A percentile compares a stretch with the other conserved stretches of the same genome.
Evolutionary conservation across 257 asterid genomes (phyloP).

Genomic region (Nicotiana knightiana): DNA sequence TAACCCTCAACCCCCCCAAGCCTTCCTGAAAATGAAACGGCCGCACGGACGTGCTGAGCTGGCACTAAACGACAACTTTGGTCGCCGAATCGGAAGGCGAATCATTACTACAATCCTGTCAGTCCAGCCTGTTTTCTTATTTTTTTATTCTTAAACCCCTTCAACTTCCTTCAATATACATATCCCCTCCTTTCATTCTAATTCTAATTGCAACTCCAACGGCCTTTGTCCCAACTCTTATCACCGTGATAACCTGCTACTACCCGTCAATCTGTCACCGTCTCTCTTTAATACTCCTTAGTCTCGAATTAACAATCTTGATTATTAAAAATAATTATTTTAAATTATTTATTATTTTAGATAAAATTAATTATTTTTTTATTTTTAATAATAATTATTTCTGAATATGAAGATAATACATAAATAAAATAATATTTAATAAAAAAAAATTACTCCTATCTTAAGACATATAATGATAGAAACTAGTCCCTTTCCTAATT

Average conservation of each 20-base stretch:
- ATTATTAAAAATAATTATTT: too few relatives aligned
- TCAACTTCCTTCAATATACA: background rate
- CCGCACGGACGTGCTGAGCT: conserved; percentile 67
- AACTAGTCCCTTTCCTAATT: too few relatives aligned
- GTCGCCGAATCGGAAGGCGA: conserved; percentile 86
- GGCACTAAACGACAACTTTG: conserved; percentile 73
- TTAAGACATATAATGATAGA: too few relatives aligned
- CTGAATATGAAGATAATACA: too few relatives aligned
- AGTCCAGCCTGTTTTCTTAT: conserved; percentile 64
- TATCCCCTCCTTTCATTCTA: background rate
- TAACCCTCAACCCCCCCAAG: background rate
- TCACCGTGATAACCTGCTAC: background rate
- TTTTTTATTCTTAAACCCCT: background rate
- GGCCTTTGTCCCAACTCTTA: conserved; percentile 15
- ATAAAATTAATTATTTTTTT: too few relatives aligned
- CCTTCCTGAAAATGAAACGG: conserved; percentile 33
- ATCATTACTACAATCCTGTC: conserved; percentile 65
- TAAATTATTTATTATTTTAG: too few relatives aligned
- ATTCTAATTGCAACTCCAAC: background rate
- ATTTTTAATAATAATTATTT: too few relatives aligned
- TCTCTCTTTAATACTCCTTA: background rate
- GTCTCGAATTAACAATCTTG: too few relatives aligned
- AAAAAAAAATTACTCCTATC: too few relatives aligned
- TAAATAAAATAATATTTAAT: too few relatives aligned
- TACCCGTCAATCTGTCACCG: conserved; percentile 16